Evolutionary conservation across 2,329 filamentous ascomycete species (phyloP).

Genomic region (Ceratocystis huliohia): DNA sequence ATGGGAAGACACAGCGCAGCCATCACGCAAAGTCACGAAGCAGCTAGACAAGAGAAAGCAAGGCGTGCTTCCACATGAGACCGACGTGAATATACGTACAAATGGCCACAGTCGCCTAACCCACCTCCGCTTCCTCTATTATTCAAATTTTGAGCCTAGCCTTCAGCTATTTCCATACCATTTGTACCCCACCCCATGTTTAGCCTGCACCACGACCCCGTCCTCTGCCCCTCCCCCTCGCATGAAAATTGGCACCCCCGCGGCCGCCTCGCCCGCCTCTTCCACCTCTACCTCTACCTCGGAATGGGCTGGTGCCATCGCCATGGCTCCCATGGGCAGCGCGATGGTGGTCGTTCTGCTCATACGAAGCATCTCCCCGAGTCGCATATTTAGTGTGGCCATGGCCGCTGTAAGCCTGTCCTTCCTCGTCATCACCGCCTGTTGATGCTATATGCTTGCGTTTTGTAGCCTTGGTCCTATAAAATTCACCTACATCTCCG

Average conservation of each 20-base stretch:
- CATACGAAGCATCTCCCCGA: conserved; percentile 24
- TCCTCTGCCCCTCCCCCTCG: conserved; percentile 30
- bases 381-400: conserved; percentile 27
- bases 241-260: conserved; percentile 25
- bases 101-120: no score
- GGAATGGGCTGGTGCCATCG: conserved; percentile 31
- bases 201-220: conserved; percentile 36
- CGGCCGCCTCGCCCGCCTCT: conserved; percentile 20
- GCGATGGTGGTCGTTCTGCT: conserved; percentile 26
- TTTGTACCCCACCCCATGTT: background rate
- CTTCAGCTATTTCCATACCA: background rate
- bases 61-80: no score
- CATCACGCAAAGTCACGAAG: background rate
- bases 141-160: no score
- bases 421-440: conserved; percentile 8
- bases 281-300: conserved; percentile 35
- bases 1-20: background rate
- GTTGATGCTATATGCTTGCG: conserved; percentile 40
- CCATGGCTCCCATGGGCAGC: conserved; percentile 30
- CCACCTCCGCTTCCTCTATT: no score
- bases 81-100: no score
- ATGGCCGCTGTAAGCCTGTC: conserved; percentile 31
- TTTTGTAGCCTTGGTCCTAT: conserved; percentile 47
- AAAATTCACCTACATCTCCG: conserved; percentile 47
- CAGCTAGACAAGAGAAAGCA: background rate